phyloP scores from a whole-genome alignment of 2,329 filamentous ascomycete genomes.

The Periglandula ipomoeae region DNA sequence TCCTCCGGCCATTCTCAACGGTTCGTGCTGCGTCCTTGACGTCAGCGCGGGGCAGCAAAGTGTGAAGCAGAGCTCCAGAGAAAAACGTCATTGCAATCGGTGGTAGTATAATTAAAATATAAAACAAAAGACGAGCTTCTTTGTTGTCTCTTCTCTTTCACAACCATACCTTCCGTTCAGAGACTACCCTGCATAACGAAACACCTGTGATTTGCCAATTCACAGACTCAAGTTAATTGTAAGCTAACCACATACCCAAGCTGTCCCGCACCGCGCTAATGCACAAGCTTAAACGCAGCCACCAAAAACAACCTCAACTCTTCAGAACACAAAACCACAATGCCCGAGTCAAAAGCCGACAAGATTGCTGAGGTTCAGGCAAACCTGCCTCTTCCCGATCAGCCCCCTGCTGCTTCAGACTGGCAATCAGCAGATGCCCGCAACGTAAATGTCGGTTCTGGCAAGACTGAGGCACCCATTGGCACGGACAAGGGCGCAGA shows the following conservation, averaged over 20 bases:
- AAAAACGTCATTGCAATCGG: neutral
- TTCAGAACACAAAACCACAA: neutral
- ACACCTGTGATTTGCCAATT: neutral
- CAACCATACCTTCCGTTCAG: too few species aligned
- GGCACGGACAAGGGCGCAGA: conserved; percentile 39
- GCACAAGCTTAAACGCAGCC: neutral
- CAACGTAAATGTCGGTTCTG: conserved; percentile 56
- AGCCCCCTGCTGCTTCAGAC: conserved; percentile 68
- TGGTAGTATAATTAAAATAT: neutral
- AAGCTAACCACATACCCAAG: neutral
- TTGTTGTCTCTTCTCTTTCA: too few species aligned
- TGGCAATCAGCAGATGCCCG: conserved; percentile 64
- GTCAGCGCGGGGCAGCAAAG: neutral
- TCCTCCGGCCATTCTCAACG: neutral
- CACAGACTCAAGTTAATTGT: neutral
- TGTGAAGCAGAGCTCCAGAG: neutral
- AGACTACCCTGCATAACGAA: neutral
- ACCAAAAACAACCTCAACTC: too few species aligned
- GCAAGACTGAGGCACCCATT: conserved; percentile 30
- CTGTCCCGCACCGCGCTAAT: neutral
- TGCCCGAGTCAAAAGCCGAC: conserved; percentile 47
- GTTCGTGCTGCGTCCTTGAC: neutral
- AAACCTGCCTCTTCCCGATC: conserved; percentile 71
- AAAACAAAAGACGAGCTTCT: neutral
- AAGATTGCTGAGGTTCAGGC: conserved; percentile 59